Conservation (phyloP, 179 eudicot genomes). For the Beta corolliflora region DNA sequence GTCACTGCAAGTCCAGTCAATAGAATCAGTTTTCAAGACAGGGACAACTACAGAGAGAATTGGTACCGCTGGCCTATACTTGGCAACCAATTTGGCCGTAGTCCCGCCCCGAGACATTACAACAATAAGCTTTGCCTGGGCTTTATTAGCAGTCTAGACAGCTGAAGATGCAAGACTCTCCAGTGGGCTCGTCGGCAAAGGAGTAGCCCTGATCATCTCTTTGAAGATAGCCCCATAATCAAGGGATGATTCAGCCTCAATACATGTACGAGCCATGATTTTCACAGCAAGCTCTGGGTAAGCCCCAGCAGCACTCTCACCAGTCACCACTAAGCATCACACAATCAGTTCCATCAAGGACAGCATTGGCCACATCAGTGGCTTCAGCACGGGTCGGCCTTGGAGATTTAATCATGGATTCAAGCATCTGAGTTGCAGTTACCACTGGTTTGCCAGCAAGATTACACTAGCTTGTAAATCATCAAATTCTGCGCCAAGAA, state of each 20-base stretch:
- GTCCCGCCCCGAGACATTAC: too few species aligned
- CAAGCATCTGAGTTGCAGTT: conserved; percentile 52
- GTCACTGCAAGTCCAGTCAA: too few species aligned
- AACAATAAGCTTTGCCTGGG: too few species aligned
- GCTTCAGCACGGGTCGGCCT: conserved; percentile 51
- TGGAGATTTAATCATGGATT: conserved; percentile 47
- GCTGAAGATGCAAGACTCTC: conserved; percentile 50
- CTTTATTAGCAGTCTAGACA: conserved; percentile 42
- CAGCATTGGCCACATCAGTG: conserved; percentile 47
- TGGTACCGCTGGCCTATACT: too few species aligned
- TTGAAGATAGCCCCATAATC: conserved; percentile 40
- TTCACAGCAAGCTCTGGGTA: conserved; percentile 48
- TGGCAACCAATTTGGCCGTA: too few species aligned
- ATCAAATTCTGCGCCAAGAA: conserved; percentile 50
- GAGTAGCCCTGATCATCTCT: conserved; percentile 42
- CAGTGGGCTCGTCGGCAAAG: conserved; percentile 48
- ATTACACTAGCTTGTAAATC: conserved; percentile 47
- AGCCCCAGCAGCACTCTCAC: conserved; percentile 53
- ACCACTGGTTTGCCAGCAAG: conserved; percentile 49
- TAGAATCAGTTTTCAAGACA: too few species aligned
- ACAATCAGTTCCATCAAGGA: conserved; percentile 44
- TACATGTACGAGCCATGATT: conserved; percentile 44
- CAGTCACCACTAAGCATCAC: conserved; percentile 51
- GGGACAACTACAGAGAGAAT: too few species aligned
- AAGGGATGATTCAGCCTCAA: conserved; percentile 43